phyloP scores from a whole-genome alignment of 805 yeast genomes.

The Candida ponderosae region DNA sequence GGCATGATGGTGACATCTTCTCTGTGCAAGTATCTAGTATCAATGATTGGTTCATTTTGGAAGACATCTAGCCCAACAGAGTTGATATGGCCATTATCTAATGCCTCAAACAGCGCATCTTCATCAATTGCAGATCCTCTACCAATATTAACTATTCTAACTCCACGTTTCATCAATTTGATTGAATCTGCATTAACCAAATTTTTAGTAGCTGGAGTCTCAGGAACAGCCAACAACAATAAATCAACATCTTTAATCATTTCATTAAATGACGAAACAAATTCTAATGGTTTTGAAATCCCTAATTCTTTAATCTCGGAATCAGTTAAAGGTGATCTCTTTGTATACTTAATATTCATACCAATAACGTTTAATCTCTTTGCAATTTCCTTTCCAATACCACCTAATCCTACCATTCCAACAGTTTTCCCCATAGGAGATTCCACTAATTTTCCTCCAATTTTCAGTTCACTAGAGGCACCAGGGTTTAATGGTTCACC shows the following conservation, averaged over 20 bases:
- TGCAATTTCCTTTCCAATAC: conserved; percentile 63
- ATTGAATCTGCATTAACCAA: conserved; percentile 44
- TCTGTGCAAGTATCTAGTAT: conserved; percentile 41
- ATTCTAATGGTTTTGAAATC: conserved; percentile 33
- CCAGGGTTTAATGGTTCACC: conserved; percentile 22
- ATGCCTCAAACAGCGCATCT: conserved; percentile 51
- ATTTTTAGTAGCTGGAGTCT: conserved; percentile 47
- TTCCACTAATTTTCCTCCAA: conserved; percentile 38
- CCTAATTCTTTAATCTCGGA: conserved; percentile 31
- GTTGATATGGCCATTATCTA: conserved; percentile 49
- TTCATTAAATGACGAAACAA: conserved; percentile 36
- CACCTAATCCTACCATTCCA: conserved; percentile 68
- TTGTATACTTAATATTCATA: conserved; percentile 56
- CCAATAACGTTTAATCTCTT: conserved; percentile 48
- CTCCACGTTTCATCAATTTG: conserved; percentile 39
- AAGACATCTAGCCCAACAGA: conserved; percentile 73
- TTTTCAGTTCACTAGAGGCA: conserved; percentile 30
- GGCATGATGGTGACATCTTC: conserved; percentile 63
- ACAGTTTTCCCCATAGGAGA: conserved; percentile 53
- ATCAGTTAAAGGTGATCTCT: conserved; percentile 36
- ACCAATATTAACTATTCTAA: conserved; percentile 67
- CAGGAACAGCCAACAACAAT: conserved; percentile 62
- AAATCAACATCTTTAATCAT: conserved; percentile 39
- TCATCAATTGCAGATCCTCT: conserved; percentile 67
- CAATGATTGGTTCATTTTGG: conserved; percentile 52